Base-by-base conservation (phyloP, 176 grass and related monocot species). In the Panicum miliaceum region DNA sequence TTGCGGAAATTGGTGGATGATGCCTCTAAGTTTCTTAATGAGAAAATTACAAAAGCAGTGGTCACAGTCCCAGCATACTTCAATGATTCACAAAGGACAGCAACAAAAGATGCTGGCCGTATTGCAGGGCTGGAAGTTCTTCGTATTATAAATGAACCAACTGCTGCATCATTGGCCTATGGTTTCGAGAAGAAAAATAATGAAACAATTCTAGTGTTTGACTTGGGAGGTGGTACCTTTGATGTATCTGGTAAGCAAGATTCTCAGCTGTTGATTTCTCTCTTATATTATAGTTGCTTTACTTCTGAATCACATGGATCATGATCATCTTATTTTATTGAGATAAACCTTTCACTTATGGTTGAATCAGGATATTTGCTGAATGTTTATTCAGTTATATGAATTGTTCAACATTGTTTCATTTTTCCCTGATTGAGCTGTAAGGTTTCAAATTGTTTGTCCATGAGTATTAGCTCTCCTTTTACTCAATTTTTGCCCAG, bases 141-240 rank as follows among this genome's bases (percentile, higher is more conserved):
- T 77, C 93, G 96, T 86, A 99, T 99, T 69, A 96, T 99, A 78
- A 99, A 99, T 87, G 96, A 99, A 71, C 96, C 96, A 51, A 99
- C 96, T 79, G 96, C 96, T 85, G 96, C 96, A 88, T 99, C 96
- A 23, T 57, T 99, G 16, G 96, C 96, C 20, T 99, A 99, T 86
- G 96, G 96, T 76, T 99, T 99, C 51, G 96, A 99, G 82, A 99
- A 91, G 88, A 99, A 96, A 92, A 99, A 90, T 73, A 99, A 99
- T 19, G 96, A 99, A 87, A 99, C 96, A 40, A 99, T 99, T 82
- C 91, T 96, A 32, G 96, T 96, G 8, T 99, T 96, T 84, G 93
- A 96, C 84, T 89, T 99, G 90, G 96, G 96, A 68, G 96, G 96
- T 14, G 96, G 96, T 57, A 99, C 96, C 68, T 96, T 99, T 76